Evolutionary conservation across 2,329 filamentous ascomycete species (phyloP).

Genomic region (Fusarium metavorans): DNA sequence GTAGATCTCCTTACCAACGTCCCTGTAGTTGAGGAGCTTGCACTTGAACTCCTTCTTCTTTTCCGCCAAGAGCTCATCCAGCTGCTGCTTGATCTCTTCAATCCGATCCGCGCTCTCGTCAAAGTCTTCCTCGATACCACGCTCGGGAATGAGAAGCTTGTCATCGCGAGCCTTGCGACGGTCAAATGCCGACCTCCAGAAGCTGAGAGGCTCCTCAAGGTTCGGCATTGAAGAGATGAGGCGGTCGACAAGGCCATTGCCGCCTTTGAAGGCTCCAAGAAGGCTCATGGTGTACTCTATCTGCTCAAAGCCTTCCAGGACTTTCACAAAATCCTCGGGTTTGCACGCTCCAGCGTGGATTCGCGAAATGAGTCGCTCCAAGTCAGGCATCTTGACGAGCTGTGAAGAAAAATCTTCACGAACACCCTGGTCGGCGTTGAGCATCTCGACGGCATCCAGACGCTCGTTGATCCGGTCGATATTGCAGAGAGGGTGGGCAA

Average conservation of each 20-base stretch:
- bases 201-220: constrained; percentile 77
- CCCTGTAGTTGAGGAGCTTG: constrained; percentile 78
- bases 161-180: constrained; percentile 81
- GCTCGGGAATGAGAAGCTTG: constrained; percentile 85
- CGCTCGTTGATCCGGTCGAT: constrained; percentile 90
- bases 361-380: constrained; percentile 93
- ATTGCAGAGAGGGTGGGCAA: constrained; percentile 94
- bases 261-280: constrained; percentile 78
- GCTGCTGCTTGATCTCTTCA: constrained; percentile 77
- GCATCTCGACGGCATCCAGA: constrained; percentile 90
- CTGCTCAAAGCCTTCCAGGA: constrained; percentile 96
- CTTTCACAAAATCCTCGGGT: constrained; percentile 90
- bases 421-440: constrained; percentile 84
- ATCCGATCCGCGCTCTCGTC: constrained; percentile 85
- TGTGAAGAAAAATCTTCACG: constrained; percentile 91
- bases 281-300: constrained; percentile 94
- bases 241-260: constrained; percentile 85
- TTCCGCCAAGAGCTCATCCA: constrained; percentile 77
- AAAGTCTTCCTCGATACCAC: constrained; percentile 91
- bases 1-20: constrained; percentile 97
- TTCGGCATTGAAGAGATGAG: constrained; percentile 89
- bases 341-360: constrained; percentile 93
- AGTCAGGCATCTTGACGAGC: constrained; percentile 90
- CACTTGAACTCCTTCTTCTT: constrained; percentile 81
- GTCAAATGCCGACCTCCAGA: constrained; percentile 95